Evolutionary conservation across 352 stramenopile species (phyloP).

Genomic region (Pythium guiyangense): DNA sequence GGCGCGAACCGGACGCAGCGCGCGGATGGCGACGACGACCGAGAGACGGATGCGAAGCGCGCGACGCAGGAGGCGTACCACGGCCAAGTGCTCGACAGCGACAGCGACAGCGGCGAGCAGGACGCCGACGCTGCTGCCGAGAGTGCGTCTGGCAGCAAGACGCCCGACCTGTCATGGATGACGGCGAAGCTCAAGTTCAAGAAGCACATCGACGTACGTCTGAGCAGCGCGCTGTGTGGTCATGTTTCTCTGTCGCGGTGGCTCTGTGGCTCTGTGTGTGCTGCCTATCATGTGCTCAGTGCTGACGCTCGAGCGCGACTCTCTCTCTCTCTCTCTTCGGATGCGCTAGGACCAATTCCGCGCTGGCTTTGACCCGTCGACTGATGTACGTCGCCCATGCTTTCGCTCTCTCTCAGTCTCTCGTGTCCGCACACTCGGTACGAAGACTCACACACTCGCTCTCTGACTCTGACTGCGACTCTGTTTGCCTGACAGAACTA

Average conservation of each 20-base stretch:
- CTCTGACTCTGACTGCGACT: neutral
- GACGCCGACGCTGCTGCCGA: constrained; percentile 18
- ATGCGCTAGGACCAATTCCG: constrained; percentile 73
- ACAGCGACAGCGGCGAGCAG: constrained; percentile 20
- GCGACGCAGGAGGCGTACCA: constrained; percentile 40
- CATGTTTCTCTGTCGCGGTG: no score
- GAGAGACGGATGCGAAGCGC: constrained; percentile 8
- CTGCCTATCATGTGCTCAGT: constrained; percentile 2
- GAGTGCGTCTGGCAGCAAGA: no score
- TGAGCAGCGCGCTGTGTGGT: no score
- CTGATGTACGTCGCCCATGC: constrained; percentile 36
- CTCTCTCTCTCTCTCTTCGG: neutral
- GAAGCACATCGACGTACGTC: constrained; percentile 82
- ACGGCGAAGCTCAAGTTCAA: constrained; percentile 87
- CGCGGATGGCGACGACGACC: constrained; percentile 6
- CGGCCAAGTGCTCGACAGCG: constrained; percentile 60
- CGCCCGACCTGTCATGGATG: constrained; percentile 76
- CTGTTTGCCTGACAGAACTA: constrained; percentile 44
- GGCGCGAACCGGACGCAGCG: constrained; percentile 28
- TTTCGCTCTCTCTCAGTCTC: constrained; percentile 2
- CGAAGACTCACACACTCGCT: neutral
- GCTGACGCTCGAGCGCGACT: neutral
- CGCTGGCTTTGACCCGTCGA: constrained; percentile 38
- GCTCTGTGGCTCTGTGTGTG: no score
- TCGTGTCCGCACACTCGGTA: neutral